Evolutionary conservation across 768 basidiomycete genomes (phyloP), one percentile per base, ranked within the genome.

Genomic region (Cubamyces lactineus): DNA sequence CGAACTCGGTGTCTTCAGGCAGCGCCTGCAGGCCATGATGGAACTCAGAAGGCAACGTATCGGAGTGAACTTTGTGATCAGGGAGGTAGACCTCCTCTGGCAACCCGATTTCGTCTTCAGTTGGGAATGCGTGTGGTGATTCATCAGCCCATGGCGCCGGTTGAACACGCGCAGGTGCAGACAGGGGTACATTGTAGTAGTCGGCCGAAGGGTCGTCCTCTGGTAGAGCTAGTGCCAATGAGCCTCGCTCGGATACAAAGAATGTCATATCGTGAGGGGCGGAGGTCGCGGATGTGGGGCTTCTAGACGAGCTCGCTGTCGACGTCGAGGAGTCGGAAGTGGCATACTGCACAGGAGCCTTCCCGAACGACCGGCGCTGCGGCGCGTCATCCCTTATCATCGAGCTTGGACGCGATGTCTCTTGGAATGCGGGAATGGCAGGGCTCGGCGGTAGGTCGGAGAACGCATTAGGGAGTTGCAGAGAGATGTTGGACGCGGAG

Each of bases 1-100:
- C 59, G 43, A 81, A 68, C 57, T 85, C 83, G 8, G 74, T 69
- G 51, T 78, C 83, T 62, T 87, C 85, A 4, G 81, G 85, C 2
- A 86, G 77, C 6, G 81, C 76, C 57, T 81, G 78, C 49, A 87
- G 72, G 5, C 62, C 62, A 21, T 62, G 49, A 8, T 57, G 54
- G 51, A 51, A 62, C 50, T 62, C 65, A 62, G 58, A 53, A 40
- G 60, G 2, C 40, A 65, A 42, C 34, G 50, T 34, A 2, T 65
- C 65, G 17, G 63, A 58, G 40, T 53, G 39, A 57, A 65, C 61
- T 24, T 53, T 53, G 34, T 19, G 9, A 26, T 67, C 66, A 13
- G 60, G 15, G 26, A 60, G 21, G 23, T 48, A 54, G 34, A 57
- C 42, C 13, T 60, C 57, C 9, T 59, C 40, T 16, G 53, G 39